Base-by-base conservation (phyloP, 169 alveolate species). In the Babesia bovis region DNA sequence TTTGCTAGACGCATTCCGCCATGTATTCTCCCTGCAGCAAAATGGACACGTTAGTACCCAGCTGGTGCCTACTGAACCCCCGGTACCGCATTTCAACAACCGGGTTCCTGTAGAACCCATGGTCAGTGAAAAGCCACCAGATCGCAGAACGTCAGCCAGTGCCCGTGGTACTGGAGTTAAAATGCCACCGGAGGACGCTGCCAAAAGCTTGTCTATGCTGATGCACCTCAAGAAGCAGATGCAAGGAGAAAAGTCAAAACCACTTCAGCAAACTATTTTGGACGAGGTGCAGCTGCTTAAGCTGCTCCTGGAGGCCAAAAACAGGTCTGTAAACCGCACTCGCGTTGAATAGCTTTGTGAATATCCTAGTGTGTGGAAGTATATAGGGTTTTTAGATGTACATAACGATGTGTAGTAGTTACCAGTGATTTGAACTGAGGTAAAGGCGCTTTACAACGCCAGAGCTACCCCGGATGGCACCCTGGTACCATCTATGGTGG, bases 271-370 rank as follows among this genome's bases (percentile, higher is more conserved):
- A 32, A 35, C 85, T 44, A 57, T 75, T 10, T 51, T 75, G 71
- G 77, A 75, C 70, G 85, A 75, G 56, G 85, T 69, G 15, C 85
- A 75, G 44, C 55, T 75, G 66, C 53, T 75, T 65, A 75, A 70
- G 66, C 85, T 75, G 38, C 45, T 75, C 6, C 55, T 75, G 50
- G 85, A 75, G 47, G 85, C 85, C 17, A 75, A 75, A 47, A 75
- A 63, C 38, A 60, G 77, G n/a, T 45, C 71, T 35, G 47, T 63
- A 10, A 63, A 28, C 35, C 23, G 73, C 26, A 21, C 73, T n/a
- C 73, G 50, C 15, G 61, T 19, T 0, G 73, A 63, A n/a, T 63
- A 49, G 23, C 35, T n/a, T n/a, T n/a, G n/a, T n/a, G n/a, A n/a
- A n/a, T n/a, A n/a, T n/a, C 26, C n/a, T n/a, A n/a, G n/a, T n/a